A percentile compares a stretch with the other conserved stretches of the same genome.
phyloP scores from a whole-genome alignment of 768 basidiomycete genomes.

The Tylopilus subfusipes region DNA sequence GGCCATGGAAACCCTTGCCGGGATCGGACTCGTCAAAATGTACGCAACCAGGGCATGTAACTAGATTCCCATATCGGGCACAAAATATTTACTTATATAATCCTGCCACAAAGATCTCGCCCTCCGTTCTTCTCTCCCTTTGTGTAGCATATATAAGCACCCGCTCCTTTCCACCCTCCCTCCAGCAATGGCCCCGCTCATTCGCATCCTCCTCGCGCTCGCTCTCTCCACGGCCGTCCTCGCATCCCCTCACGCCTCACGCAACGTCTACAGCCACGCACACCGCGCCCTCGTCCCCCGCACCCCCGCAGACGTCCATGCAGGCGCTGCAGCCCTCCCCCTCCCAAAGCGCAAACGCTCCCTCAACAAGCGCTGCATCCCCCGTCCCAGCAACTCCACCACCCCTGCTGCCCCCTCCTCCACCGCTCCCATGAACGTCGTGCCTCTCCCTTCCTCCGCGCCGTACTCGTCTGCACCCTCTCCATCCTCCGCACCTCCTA shows the following conservation, averaged over 20 bases:
- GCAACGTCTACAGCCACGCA: conserved; percentile 21
- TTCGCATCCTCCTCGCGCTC: conserved; percentile 40
- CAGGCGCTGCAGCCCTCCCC: not conserved
- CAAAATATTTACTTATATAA: not conserved
- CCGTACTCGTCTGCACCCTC: not conserved
- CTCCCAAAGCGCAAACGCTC: conserved; percentile 23
- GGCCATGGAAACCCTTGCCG: conserved; percentile 63
- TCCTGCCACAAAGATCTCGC: not conserved
- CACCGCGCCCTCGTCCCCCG: conserved; percentile 15
- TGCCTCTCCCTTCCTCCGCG: not conserved
- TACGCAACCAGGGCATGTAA: conserved; percentile 52
- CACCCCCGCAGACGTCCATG: not conserved
- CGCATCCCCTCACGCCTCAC: conserved; percentile 38
- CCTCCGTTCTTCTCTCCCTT: not conserved
- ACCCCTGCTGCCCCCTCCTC: not conserved
- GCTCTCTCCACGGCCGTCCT: conserved; percentile 36
- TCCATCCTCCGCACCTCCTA: not conserved
- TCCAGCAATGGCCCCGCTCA: conserved; percentile 32
- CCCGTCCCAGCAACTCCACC: conserved; percentile 18
- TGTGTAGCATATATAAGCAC: not conserved
- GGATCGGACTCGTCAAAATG: conserved; percentile 75
- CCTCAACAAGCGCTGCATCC: conserved; percentile 26
- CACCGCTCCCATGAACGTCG: conserved; percentile 23
- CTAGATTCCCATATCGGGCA: not conserved
- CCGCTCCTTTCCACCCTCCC: not conserved